Evolutionary conservation across 495 filamentous ascomycete genomes (phyloP).

Genomic region (Chaetomium fimeti): DNA sequence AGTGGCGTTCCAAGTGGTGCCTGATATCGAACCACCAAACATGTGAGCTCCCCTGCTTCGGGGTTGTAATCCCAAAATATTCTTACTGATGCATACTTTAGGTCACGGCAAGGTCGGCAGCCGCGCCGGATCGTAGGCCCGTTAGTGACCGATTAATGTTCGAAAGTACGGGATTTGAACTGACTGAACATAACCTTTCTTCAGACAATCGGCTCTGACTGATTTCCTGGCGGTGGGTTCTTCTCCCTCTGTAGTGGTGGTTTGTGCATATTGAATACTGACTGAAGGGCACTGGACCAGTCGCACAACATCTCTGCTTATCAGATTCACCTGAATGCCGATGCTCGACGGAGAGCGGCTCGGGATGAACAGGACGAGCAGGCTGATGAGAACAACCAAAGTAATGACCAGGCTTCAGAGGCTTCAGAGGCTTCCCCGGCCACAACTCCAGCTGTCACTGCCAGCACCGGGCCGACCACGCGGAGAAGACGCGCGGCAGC

Average conservation of each 20-base stretch:
- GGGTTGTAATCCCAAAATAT: not conserved
- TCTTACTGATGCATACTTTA: constrained; percentile 15
- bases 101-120: constrained; percentile 29
- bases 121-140: constrained; percentile 37
- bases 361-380: constrained; percentile 35
- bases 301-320: constrained; percentile 87
- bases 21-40: not conserved
- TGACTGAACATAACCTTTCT: not conserved
- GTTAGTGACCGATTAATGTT: constrained; percentile 26
- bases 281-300: constrained; percentile 38
- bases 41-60: constrained; percentile 12
- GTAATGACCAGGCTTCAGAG: constrained; percentile 8
- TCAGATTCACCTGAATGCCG: constrained; percentile 66
- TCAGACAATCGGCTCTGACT: constrained; percentile 68
- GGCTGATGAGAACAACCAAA: constrained; percentile 12
- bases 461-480: constrained; percentile 12
- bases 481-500: constrained; percentile 33
- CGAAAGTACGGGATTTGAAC: not conserved
- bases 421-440: constrained; percentile 21
- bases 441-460: constrained; percentile 13
- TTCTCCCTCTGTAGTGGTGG: not conserved
- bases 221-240: constrained; percentile 71
- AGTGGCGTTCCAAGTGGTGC: too few relatives aligned
- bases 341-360: constrained; percentile 51
- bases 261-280: not conserved